Conservation (phyloP, 176 grass and related monocot species). For the Hyparrhenia diplandra region DNA sequence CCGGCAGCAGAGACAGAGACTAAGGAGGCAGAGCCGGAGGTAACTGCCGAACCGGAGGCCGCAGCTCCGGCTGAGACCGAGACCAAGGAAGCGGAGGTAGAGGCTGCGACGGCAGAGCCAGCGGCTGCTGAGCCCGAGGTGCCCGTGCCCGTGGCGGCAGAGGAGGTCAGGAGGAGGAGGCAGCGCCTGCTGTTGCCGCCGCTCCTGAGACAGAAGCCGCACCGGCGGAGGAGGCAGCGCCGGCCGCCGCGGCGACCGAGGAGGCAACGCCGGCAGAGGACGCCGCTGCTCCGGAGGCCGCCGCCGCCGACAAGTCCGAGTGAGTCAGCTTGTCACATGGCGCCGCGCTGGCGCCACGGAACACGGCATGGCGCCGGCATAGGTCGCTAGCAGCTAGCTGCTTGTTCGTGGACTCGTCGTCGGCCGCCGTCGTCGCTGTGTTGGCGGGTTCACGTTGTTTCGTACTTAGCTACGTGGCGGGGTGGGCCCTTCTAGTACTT, state of each 20-base stretch:
- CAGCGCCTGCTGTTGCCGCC: neutral
- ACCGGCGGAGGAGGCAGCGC: no score
- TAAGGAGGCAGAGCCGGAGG: no score
- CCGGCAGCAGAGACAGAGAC: no score
- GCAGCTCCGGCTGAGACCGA: neutral
- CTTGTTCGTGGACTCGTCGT: neutral
- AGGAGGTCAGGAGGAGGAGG: neutral
- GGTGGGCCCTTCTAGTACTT: neutral
- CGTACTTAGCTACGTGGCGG: neutral
- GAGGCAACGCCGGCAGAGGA: neutral
- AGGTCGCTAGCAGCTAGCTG: neutral
- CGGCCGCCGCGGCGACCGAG: neutral
- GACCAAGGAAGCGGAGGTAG: neutral
- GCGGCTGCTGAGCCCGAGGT: neutral
- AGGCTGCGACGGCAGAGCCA: neutral
- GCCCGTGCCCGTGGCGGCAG: neutral
- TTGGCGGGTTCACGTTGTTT: neutral
- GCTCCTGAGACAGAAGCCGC: neutral
- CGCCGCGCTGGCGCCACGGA: neutral
- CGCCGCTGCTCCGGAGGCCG: neutral
- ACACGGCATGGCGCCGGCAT: neutral
- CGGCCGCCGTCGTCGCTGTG: neutral
- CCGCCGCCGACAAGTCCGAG: conserved; percentile 8
- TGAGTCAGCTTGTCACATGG: neutral
- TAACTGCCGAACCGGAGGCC: no score